Evolutionary conservation across 2,329 filamentous ascomycete species (phyloP).

Genomic region (Huntiella omanensis): DNA sequence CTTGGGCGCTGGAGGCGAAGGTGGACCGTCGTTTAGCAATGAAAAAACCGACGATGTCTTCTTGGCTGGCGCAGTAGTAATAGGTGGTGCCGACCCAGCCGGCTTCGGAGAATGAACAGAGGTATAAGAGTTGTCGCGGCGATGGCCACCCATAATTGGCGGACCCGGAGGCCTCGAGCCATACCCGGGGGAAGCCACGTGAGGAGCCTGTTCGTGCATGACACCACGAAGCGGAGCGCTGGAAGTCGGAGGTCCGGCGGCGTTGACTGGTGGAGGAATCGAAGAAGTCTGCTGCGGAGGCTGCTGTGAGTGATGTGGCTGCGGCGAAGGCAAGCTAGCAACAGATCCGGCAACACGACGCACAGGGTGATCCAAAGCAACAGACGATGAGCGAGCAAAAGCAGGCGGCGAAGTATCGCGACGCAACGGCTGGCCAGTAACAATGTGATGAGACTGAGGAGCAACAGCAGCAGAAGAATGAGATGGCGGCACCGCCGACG

Average conservation of each 20-base stretch:
- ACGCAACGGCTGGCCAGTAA: too few relatives aligned
- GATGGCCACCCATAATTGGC: constrained; percentile 2
- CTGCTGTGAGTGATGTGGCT: neutral
- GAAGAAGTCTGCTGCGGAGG: neutral
- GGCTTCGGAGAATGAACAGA: constrained; percentile 6
- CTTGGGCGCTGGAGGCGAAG: constrained; percentile 21
- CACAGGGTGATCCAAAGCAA: too few relatives aligned
- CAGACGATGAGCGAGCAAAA: neutral
- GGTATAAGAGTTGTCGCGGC: constrained; percentile 4
- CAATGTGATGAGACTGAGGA: neutral
- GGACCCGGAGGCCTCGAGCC: neutral
- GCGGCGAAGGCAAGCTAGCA: neutral
- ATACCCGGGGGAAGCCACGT: too few relatives aligned
- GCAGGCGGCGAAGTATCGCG: neutral
- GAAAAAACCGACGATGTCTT: constrained; percentile 47
- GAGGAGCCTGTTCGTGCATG: neutral
- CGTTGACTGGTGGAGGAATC: neutral
- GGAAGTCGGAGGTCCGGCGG: neutral
- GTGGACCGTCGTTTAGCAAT: constrained; percentile 40
- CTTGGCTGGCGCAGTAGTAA: constrained; percentile 19
- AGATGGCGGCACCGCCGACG: neutral
- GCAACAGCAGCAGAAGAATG: neutral
- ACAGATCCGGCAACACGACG: too few relatives aligned
- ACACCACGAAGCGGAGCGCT: neutral
- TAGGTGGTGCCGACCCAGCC: constrained; percentile 15